These are phyloP conservation scores for Neurospora sp. DNA, from an alignment of 495 filamentous ascomycete genomes.

Conservation along the genomic window DNA sequence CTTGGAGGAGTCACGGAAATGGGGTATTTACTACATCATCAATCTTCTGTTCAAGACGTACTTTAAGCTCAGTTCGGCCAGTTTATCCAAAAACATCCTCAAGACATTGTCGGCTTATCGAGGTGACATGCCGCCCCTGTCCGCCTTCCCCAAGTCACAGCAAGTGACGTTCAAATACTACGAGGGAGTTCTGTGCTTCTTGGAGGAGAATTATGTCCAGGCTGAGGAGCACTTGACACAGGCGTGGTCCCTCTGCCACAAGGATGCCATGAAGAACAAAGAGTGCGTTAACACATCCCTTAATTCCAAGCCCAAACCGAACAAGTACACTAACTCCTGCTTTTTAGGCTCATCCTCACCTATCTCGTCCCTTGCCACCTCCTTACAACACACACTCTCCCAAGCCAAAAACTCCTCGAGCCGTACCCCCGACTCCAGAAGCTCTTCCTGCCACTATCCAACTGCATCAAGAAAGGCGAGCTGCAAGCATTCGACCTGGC, in stretches of 20 bases:
- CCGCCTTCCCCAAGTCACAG: conserved; percentile 73
- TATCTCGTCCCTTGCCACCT: conserved; percentile 91
- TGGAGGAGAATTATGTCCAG: conserved; percentile 84
- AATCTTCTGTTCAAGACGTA: conserved; percentile 97
- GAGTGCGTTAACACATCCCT: conserved; percentile 44
- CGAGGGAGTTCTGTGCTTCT: conserved; percentile 74
- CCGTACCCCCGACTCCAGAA: conserved; percentile 66
- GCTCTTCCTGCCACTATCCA: conserved; percentile 66
- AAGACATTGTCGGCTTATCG: conserved; percentile 66
- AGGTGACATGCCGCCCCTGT: conserved; percentile 65
- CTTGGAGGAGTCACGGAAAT: conserved; percentile 85
- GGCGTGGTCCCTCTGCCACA: conserved; percentile 71
- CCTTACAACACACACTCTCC: conserved; percentile 75
- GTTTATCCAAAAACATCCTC: conserved; percentile 83
- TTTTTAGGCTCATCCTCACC: conserved; percentile 70
- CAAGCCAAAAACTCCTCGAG: conserved; percentile 56
- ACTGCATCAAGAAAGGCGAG: conserved; percentile 71
- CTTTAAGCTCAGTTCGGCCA: conserved; percentile 84
- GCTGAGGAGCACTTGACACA: conserved; percentile 70
- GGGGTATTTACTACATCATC: conserved; percentile 87
- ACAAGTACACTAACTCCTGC: conserved; percentile 1
- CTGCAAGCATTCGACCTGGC: conserved; percentile 78
- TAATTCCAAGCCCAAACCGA: background rate
- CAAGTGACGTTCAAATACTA: conserved; percentile 97
- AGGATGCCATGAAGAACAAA: conserved; percentile 58